Conservation (phyloP, 164 flowering plant genomes). For the Berberis thunbergii region DNA sequence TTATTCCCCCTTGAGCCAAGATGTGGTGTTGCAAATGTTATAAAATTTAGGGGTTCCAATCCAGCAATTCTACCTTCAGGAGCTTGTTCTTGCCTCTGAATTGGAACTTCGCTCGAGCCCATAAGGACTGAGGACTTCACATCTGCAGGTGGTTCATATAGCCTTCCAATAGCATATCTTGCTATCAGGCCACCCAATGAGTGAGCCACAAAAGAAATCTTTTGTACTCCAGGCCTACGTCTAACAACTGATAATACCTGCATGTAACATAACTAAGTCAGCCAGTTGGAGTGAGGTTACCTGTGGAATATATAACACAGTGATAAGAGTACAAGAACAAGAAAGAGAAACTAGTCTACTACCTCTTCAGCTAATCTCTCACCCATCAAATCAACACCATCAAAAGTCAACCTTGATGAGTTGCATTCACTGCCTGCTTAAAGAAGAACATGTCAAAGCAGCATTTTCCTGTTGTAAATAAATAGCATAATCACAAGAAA, state of each 20-base stretch:
- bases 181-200: constrained; percentile 94
- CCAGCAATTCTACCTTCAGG: constrained; percentile 64
- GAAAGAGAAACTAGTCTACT: constrained; percentile 5
- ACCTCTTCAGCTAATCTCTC: neutral
- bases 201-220: constrained; percentile 92
- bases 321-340: neutral
- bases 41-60: constrained; percentile 82
- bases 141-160: constrained; percentile 30
- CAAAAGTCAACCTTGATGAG: constrained; percentile 23
- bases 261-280: constrained; percentile 6
- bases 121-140: constrained; percentile 11
- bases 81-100: constrained; percentile 23
- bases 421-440: neutral
- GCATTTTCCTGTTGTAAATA: neutral
- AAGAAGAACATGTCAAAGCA: constrained; percentile 1
- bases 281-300: no score
- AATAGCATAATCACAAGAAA: neutral
- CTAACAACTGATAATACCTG: constrained; percentile 67
- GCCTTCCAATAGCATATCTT: constrained; percentile 82
- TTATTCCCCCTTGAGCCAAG: constrained; percentile 85
- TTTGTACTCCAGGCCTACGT: constrained; percentile 49
- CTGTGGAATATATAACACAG: no score
- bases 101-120: constrained; percentile 14
- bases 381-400: constrained; percentile 60
- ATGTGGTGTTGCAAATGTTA: constrained; percentile 95